Conservation (phyloP, 257 asterid species). For the Osmanthus fragrans region DNA sequence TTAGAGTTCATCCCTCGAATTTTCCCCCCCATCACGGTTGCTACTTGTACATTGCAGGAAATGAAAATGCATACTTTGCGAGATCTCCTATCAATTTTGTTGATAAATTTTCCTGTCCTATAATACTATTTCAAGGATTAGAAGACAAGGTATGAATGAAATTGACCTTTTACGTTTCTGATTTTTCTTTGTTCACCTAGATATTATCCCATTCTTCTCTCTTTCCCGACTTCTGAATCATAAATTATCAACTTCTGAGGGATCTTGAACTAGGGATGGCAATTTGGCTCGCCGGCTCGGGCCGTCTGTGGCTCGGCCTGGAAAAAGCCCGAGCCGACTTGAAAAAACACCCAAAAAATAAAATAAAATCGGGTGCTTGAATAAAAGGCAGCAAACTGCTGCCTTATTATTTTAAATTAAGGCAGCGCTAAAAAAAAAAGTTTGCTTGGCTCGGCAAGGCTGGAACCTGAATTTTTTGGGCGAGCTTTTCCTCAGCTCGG, state of each 20-base stretch:
- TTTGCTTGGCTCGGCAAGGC: too few relatives aligned
- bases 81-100: slow-evolving; percentile 86
- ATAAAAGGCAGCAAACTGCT: too few relatives aligned
- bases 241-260: not conserved
- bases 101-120: slow-evolving; percentile 77
- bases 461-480: too few relatives aligned
- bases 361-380: too few relatives aligned
- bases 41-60: slow-evolving; percentile 48
- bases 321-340: too few relatives aligned
- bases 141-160: slow-evolving; percentile 75
- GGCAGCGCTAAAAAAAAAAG: too few relatives aligned
- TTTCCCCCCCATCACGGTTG: not conserved
- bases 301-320: too few relatives aligned
- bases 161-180: not conserved
- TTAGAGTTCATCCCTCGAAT: not conserved
- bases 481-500: too few relatives aligned
- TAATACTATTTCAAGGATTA: slow-evolving; percentile 86
- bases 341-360: too few relatives aligned
- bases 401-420: too few relatives aligned
- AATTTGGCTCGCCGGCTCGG: too few relatives aligned
- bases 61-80: slow-evolving; percentile 57
- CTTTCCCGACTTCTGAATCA: not conserved
- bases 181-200: not conserved
- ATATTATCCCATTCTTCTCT: not conserved
- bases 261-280: too few relatives aligned